A percentile compares a stretch with the other conserved stretches of the same genome.
phyloP scores from a whole-genome alignment of 768 basidiomycete species.

The Favolaschia claudopus region DNA sequence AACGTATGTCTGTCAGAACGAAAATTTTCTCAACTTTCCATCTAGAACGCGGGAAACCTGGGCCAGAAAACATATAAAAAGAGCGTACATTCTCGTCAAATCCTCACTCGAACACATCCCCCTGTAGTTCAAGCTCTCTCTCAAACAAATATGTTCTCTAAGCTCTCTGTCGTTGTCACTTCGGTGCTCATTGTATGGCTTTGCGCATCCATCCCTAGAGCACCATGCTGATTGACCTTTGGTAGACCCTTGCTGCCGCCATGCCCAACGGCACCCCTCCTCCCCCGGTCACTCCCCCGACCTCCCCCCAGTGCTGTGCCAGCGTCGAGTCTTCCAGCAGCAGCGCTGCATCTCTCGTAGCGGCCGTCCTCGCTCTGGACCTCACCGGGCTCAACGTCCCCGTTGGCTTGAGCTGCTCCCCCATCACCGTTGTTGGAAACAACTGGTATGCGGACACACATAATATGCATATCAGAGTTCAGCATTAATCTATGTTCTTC shows the following conservation, averaged over 20 bases:
- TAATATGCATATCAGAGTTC: background rate
- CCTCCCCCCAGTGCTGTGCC: background rate
- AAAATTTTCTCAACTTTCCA: too few relatives aligned
- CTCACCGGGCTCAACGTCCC: background rate
- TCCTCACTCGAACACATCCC: slow-evolving; percentile 3
- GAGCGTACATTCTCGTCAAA: background rate
- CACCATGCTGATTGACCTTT: background rate
- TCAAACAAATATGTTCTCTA: background rate
- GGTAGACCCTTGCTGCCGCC: slow-evolving; percentile 10
- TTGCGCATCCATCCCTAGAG: background rate
- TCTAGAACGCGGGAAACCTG: too few relatives aligned
- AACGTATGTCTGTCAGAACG: too few relatives aligned
- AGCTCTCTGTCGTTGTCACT: slow-evolving; percentile 8
- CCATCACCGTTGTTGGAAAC: slow-evolving; percentile 6
- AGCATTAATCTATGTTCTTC: background rate
- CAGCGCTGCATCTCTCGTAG: background rate
- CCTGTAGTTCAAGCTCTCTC: slow-evolving; percentile 1
- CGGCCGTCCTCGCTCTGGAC: background rate
- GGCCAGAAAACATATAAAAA: slow-evolving; percentile 2
- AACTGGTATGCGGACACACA: background rate
- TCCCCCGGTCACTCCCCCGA: background rate
- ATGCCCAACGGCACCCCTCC: background rate
- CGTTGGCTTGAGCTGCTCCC: slow-evolving; percentile 3
- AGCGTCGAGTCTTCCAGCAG: background rate
- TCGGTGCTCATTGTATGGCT: slow-evolving; percentile 12